Base-by-base conservation (phyloP, 2,329 filamentous ascomycete species). In the Paecilomyces sp. region DNA sequence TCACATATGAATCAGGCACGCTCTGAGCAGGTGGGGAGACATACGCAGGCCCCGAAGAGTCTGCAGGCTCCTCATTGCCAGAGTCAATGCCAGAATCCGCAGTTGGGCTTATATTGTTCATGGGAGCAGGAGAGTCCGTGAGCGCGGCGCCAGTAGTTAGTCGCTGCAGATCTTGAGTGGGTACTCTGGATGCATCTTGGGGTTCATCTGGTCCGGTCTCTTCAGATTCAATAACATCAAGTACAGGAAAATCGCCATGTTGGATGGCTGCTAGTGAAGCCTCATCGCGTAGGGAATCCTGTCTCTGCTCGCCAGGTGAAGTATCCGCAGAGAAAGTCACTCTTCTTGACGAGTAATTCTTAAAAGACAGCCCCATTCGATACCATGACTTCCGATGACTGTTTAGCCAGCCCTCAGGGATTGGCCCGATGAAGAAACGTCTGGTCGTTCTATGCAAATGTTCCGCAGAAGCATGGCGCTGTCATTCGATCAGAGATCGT, bases 341-440 rank as follows among this genome's bases (percentile, higher is more conserved):
- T 5, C 75, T 68, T 33, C 74, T 68, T 1, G 79, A 80, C 2
- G 78, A 77, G 64, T 81, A 81, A 54, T 80, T 76, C 57, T 68
- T 76, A 47, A 79, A 67, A 31, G 70, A 73, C 1, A 80, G 61
- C 54, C 77, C 71, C 47, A 71, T 68, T 61, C 77, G 82, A 72
- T 86, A 87, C 85, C 85, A 88, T 60, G 83, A 80, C 66, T 85
- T 85, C 57, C 84, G 79, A 69, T 87, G 83, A 61, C 80, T 83
- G 65, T 83, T 83, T 58, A 87, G 77, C 85, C 85, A 88, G 59
- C 83, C 84, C 65, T 85, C 82, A 53, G 85, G 85, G 36, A 88
- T 84, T 36, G 85, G 85, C 0, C 85, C 85, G 60, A 88, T 85
- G 72, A 88, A 88, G 72, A 82, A 83, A 58, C 85, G 82, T 58